Evolutionary conservation across 306 rosid genomes (phyloP).

Genomic region (Begonia masoniana): DNA sequence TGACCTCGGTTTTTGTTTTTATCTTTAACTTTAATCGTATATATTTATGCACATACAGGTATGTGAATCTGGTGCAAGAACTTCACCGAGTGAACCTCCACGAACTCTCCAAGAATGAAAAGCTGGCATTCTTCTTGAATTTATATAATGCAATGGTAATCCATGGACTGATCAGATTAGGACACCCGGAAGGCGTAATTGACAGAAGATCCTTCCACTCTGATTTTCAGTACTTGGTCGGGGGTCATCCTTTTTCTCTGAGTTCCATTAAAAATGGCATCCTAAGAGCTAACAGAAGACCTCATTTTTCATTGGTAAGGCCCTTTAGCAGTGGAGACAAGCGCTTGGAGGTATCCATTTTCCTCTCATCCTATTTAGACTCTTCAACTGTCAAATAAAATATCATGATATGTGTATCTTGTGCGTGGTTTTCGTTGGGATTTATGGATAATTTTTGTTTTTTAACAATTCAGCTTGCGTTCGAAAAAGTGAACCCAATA

Average conservation of each 20-base stretch:
- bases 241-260: slow-evolving; percentile 71
- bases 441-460: not conserved
- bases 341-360: slow-evolving; percentile 52
- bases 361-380: not conserved
- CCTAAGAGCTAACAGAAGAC: slow-evolving; percentile 68
- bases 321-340: slow-evolving; percentile 53
- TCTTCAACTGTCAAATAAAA: too few species aligned
- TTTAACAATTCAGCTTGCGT: slow-evolving; percentile 38
- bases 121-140: slow-evolving; percentile 77
- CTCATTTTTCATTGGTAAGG: slow-evolving; percentile 66
- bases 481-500: slow-evolving; percentile 58
- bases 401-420: too few species aligned
- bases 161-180: slow-evolving; percentile 60
- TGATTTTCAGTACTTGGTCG: slow-evolving; percentile 65
- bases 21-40: too few species aligned
- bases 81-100: slow-evolving; percentile 61
- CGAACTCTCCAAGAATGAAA: slow-evolving; percentile 55
- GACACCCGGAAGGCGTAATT: slow-evolving; percentile 57
- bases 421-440: too few species aligned
- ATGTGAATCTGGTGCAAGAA: slow-evolving; percentile 53
- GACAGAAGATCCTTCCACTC: slow-evolving; percentile 73
- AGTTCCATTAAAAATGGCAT: slow-evolving; percentile 54
- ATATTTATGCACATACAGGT: slow-evolving; percentile 31
- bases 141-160: slow-evolving; percentile 92
- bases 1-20: too few species aligned